These are phyloP conservation scores for Cryptococcus sp. DNA, from an alignment of 1,284 basidiomycete species.

Conservation along the genomic window DNA sequence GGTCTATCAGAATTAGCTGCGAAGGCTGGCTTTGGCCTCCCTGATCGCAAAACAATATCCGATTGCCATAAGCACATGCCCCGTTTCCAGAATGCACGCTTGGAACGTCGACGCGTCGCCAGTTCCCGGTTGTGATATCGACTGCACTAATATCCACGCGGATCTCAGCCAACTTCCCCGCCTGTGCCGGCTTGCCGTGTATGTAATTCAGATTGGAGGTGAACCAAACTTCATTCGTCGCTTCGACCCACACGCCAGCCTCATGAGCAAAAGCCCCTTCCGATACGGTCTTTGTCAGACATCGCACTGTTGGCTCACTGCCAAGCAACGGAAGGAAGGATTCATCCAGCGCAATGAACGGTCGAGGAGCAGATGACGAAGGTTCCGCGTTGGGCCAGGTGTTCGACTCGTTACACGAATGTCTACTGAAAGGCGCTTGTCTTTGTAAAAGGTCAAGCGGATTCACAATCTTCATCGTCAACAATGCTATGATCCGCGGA, in stretches of 20 bases:
- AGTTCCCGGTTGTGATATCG: neutral
- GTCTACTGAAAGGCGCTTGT: neutral
- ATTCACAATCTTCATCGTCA: no score
- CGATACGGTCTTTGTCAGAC: slow-evolving; percentile 14
- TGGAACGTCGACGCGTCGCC: neutral
- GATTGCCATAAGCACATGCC: slow-evolving; percentile 22
- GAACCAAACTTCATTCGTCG: slow-evolving; percentile 29
- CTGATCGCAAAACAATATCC: slow-evolving; percentile 38
- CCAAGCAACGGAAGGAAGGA: slow-evolving; percentile 23
- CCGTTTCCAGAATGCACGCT: slow-evolving; percentile 26
- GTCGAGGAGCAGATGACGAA: slow-evolving; percentile 3
- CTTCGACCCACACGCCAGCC: slow-evolving; percentile 30
- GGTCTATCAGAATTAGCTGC: slow-evolving; percentile 25
- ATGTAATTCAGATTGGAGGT: slow-evolving; percentile 25
- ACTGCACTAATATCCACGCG: slow-evolving; percentile 14
- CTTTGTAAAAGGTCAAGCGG: no score
- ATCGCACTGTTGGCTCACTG: slow-evolving; percentile 10
- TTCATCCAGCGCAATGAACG: slow-evolving; percentile 24
- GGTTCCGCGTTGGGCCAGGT: neutral
- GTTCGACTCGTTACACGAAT: slow-evolving; percentile 3
- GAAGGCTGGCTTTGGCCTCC: slow-evolving; percentile 20
- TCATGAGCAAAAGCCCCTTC: slow-evolving; percentile 30
- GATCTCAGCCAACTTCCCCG: neutral
- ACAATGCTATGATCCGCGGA: no score
- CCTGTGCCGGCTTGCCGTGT: neutral